Base-by-base conservation (phyloP, 176 grass and related monocot genomes). In the Triticum urartu region DNA sequence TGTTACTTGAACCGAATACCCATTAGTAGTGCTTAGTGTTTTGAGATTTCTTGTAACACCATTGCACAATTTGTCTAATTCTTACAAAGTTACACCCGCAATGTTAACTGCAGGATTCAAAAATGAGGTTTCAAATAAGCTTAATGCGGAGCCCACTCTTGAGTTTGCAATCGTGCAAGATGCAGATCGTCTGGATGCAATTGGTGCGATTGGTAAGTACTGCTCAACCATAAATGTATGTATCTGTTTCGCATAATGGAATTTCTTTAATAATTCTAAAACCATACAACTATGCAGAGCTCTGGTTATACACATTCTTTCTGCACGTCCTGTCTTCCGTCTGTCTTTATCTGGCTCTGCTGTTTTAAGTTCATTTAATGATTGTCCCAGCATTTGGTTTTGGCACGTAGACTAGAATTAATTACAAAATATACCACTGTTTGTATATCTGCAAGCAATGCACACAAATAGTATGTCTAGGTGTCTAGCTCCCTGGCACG, bases 101-200 rank as follows among this genome's bases (percentile, higher is more conserved):
- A 79, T 78, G 60, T 79, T 83, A 50, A 86, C 42, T 85, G 22
- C 65, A 96, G 92, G 94, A 75, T 98, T 95, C 82, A 98, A 95
- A 85, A 94, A 92, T 83, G 97, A 98, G 86, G 20, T 98, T 90
- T 82, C 89, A 58, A 88, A 80, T 32, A 80, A 81, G 80, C 68
- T 67, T 90, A 48, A 72, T 69, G 35, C 39, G 24, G 81, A 94
- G 17, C 83, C 83, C 42, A 82, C 90, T 26, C 35, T 89, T 81
- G 97, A 98, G 85, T 92, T 98, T 84, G 89, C 84, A 59, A 87
- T 98, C 84, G 97, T 98, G 60, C 94, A 98, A 92, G 94, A 98
- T 87, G 97, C 94, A 47, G 97, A 96, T 88, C 90, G 94, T 13
- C 87, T 98, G 12, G 94, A 98, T 83, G 92, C 97, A 85, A 94